Conservation (phyloP, 805 yeast species). For the Barnettozyma pratensis region DNA sequence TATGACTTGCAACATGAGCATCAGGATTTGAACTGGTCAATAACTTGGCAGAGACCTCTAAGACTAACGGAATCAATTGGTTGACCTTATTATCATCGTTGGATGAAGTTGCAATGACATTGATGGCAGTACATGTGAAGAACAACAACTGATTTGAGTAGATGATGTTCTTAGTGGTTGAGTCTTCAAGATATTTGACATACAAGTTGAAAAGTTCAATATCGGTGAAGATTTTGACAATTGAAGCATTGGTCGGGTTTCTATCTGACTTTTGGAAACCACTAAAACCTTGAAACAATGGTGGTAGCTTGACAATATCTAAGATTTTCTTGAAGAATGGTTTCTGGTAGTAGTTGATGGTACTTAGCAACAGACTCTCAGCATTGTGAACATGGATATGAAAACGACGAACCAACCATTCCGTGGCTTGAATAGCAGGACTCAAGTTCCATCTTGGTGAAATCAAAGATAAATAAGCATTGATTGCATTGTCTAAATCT, state of each 20-base stretch:
- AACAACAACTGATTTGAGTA: conserved; percentile 73
- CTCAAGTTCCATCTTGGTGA: conserved; percentile 73
- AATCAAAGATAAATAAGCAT: conserved; percentile 64
- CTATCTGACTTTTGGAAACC: conserved; percentile 61
- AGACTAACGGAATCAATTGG: conserved; percentile 47
- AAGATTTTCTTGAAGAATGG: conserved; percentile 73
- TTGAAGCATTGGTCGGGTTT: conserved; percentile 59
- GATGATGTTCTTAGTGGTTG: conserved; percentile 47
- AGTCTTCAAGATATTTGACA: conserved; percentile 41
- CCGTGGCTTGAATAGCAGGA: conserved; percentile 77
- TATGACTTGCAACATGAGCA: conserved; percentile 77
- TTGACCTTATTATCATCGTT: conserved; percentile 38
- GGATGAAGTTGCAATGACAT: conserved; percentile 56
- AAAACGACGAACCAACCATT: conserved; percentile 93
- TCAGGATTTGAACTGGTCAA: conserved; percentile 46
- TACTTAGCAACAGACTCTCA: conserved; percentile 64
- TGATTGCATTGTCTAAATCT: conserved; percentile 70
- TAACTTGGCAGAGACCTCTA: conserved; percentile 55
- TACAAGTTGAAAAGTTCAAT: conserved; percentile 62
- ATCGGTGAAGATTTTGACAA: conserved; percentile 73
- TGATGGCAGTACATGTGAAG: conserved; percentile 66
- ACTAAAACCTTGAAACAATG: conserved; percentile 64
- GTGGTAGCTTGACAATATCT: conserved; percentile 74
- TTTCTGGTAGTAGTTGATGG: conserved; percentile 74
- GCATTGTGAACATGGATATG: conserved; percentile 77